Evolutionary conservation across 2,329 filamentous ascomycete species (phyloP), one percentile per base, ranked within the genome.

Genomic region (Magnaporthiopsis incrustans): DNA sequence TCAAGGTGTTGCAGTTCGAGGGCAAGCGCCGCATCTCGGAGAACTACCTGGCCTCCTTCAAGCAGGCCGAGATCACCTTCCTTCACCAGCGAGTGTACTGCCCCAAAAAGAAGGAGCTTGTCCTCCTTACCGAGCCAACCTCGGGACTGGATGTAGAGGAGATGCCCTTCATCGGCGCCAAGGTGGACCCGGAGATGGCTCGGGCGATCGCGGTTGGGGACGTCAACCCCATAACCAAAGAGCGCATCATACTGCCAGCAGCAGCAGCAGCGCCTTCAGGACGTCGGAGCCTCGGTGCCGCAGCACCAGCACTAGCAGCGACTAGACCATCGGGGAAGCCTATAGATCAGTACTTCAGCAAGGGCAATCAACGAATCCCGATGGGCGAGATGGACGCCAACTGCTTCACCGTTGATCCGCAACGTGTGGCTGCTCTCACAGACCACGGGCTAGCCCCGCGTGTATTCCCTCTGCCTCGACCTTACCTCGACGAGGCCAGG

Each of bases 31-130:
- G 85, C 63, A 84, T 99, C 12, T 93, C 95, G 0, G 79, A 87
- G 56, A 89, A 90, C 67, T 99, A 98, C 73, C 78, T 95, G 33
- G 86, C 90, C 10, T 81, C 85, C 26, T 99, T 98, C 73, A 84
- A 86, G 66, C 88, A 94, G 73, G 95, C 95, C 0, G 95, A 99
- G 75, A 77, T 91, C 69, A 98, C 95, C 0, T 99, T 99, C 71
- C 78, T 97, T 25, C 90, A 98, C 71, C 95, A 97, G 77, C 90
- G 95, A 77, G 94, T 98, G 3, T 99, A 91, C 74, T 98, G 94
- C 73, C 92, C 94, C 0, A 78, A 81, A 53, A 81, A 83, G 57
- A 81, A 88, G 65, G 79, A 86, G 66, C 76, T 98, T 59, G 90
- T 97, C 57, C 87, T 92, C 66, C 81, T 97, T 65, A 95, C 87